A percentile compares a stretch with the other conserved stretches of the same genome.
These are phyloP conservation scores for Chlorella sp. DNA, from an alignment of 139 green algal species.

Conservation along the genomic window DNA sequence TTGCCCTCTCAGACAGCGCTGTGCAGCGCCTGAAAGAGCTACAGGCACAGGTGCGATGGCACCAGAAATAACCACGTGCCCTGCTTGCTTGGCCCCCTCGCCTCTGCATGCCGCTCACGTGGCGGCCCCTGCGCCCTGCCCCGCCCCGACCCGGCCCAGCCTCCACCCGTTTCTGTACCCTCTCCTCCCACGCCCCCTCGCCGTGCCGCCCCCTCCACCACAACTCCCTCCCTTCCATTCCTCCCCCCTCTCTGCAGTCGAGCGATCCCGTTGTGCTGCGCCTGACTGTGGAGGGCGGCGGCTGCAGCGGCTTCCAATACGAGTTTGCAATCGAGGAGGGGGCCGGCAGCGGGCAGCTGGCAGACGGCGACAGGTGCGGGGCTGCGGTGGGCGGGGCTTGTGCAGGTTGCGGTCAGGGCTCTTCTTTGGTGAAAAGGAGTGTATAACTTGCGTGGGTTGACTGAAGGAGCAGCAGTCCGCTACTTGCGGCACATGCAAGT, in stretches of 20 bases:
- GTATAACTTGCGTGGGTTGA: no score
- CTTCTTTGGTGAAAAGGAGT: no score
- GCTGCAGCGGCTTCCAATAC: conserved; percentile 96
- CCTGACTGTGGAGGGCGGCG: conserved; percentile 89
- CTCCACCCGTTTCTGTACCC: background rate
- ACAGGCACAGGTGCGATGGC: conserved; percentile 26
- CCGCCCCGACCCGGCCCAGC: background rate
- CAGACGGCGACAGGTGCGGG: conserved; percentile 60
- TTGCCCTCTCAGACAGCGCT: conserved; percentile 23
- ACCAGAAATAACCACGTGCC: background rate
- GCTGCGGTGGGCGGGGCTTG: no score
- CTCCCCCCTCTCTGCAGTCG: background rate
- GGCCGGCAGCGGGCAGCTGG: conserved; percentile 5
- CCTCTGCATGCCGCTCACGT: background rate
- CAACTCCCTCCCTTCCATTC: background rate
- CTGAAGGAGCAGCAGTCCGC: background rate
- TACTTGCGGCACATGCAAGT: no score
- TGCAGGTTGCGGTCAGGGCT: background rate
- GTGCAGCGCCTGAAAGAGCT: conserved; percentile 68
- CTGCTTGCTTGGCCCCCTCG: no score
- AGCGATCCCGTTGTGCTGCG: conserved; percentile 61
- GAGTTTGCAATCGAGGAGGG: conserved; percentile 80
- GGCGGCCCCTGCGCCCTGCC: background rate
- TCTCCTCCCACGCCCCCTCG: background rate
- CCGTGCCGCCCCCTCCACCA: background rate